Evolutionary conservation across 2,329 filamentous ascomycete genomes (phyloP), one percentile per base, ranked within the genome.

Genomic region (Talaromyces sp.): DNA sequence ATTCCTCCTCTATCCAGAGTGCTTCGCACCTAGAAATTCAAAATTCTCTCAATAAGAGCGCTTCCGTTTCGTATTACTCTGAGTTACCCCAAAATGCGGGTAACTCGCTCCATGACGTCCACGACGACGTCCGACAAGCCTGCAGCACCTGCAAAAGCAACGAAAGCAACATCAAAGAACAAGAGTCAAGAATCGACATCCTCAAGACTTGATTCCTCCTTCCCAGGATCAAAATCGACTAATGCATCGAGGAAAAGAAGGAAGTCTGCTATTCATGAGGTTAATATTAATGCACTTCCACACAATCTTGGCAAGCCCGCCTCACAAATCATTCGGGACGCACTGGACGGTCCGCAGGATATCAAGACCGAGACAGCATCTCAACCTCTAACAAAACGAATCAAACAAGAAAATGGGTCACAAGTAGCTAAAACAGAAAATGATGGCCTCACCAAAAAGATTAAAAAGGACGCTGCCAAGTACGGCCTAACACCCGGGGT

Each of bases 401-500:
- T 60, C 70, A 52, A 68, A 61, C 2, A 50, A 65, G 31, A 33
- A 56, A 45, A 10, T 66, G 10, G 37, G 3, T 6, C 11, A 15
- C n/a, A 35, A 39, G 33, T 25, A 9, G 3, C 31, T 19, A 25
- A 68, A 68, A 31, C 61, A 56, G 19, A 50, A 10, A 5, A 31
- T 66, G 2, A 1, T 64, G 45, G 41, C 49, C 6, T 27, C 1
- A 2, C 41, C 25, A 47, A 49, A 66, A 41, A 74, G 71, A 67
- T 64, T 67, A 52, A 70, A 77, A 60, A 71, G 71, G 6, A 79
- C 83, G 61, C 78, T 11, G 45, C 63, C 11, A 61, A 78, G 2
- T 87, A 87, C 64, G 82, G 84, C 13, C 72, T 87, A 33, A 86
- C 80, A 2, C 84, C 84, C 31, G 85, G 85, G 9, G n/a, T 69